phyloP scores from a whole-genome alignment of 176 grass and related monocot species.

The Pharus latifolius region DNA sequence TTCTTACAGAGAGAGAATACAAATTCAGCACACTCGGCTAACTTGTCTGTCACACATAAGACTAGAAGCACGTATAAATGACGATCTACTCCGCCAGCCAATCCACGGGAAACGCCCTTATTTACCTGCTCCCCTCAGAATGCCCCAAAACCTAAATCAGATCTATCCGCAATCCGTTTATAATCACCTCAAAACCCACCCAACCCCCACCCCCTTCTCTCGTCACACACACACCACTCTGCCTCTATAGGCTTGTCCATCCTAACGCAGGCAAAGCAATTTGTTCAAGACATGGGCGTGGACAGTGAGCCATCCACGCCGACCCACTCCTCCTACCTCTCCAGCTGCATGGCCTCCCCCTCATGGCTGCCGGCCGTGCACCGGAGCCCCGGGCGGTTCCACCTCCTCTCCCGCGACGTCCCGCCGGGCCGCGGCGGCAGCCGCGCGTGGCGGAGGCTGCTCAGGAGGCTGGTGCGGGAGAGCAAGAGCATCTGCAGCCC shows the following conservation, averaged over 20 bases:
- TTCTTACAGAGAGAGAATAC: no score
- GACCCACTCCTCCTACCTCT: slow-evolving; percentile 39
- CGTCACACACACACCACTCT: neutral
- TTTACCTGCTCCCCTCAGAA: no score
- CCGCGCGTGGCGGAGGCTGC: slow-evolving; percentile 41
- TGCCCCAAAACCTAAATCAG: no score
- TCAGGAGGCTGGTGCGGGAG: slow-evolving; percentile 53
- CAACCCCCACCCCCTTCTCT: no score
- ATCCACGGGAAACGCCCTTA: no score
- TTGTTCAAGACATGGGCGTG: slow-evolving; percentile 33
- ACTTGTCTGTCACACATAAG: no score
- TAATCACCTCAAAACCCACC: no score
- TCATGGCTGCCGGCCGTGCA: slow-evolving; percentile 44
- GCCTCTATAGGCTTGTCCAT: neutral
- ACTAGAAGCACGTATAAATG: no score
- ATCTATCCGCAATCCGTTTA: no score
- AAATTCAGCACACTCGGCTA: no score
- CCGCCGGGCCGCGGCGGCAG: neutral
- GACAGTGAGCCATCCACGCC: slow-evolving; percentile 41
- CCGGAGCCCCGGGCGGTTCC: slow-evolving; percentile 55
- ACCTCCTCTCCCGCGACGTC: slow-evolving; percentile 38
- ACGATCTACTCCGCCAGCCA: no score
- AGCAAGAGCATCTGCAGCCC: slow-evolving; percentile 51
- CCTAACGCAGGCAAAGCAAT: no score
- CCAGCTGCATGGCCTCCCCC: slow-evolving; percentile 57